These are phyloP conservation scores for Stevia rebaudiana DNA, from an alignment of 140 eudicot species.

Conservation along the genomic window DNA sequence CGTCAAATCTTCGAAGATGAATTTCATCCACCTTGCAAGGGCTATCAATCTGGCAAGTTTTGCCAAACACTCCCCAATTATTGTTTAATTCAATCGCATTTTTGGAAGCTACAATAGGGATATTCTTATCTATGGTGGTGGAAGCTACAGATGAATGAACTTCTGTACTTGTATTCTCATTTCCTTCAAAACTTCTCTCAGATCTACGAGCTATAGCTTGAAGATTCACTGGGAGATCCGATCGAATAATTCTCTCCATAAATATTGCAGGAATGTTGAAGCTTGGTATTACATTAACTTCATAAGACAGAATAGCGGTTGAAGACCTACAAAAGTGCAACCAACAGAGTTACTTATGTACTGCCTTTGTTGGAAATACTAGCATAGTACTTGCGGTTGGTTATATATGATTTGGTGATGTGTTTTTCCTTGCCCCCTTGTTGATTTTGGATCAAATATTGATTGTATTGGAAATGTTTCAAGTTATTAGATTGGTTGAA, in stretches of 20 bases:
- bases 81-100: slow-evolving; percentile 48
- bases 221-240: slow-evolving; percentile 96
- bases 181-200: slow-evolving; percentile 60
- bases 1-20: slow-evolving; percentile 97
- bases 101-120: slow-evolving; percentile 45
- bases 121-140: slow-evolving; percentile 31
- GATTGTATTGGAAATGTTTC: not conserved
- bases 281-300: slow-evolving; percentile 87
- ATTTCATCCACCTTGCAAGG: slow-evolving; percentile 87
- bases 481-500: not conserved
- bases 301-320: slow-evolving; percentile 59
- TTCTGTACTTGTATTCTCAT: slow-evolving; percentile 34
- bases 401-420: slow-evolving; percentile 4
- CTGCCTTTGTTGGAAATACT: not conserved
- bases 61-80: slow-evolving; percentile 89
- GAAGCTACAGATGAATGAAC: slow-evolving; percentile 26
- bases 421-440: not conserved
- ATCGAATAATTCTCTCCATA: slow-evolving; percentile 81
- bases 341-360: slow-evolving; percentile 4
- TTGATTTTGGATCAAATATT: not conserved
- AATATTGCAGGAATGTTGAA: slow-evolving; percentile 88
- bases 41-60: slow-evolving; percentile 58
- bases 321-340: slow-evolving; percentile 64
- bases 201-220: slow-evolving; percentile 94
- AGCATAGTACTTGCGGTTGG: not conserved